phyloP scores from a whole-genome alignment of 176 grass and related monocot genomes.

The Triticum monococcum region DNA sequence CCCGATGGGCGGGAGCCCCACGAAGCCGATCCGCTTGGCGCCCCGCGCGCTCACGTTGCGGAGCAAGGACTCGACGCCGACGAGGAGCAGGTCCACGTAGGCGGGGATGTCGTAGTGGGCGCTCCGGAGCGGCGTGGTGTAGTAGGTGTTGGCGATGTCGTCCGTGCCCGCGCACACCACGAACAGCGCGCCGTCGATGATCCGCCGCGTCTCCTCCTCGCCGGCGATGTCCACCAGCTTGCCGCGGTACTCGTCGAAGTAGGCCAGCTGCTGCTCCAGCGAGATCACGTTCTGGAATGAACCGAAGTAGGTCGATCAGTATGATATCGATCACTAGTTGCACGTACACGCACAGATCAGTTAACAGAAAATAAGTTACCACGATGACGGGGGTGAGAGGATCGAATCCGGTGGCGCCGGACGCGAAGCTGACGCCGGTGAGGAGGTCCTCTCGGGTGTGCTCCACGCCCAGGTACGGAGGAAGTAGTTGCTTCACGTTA shows the following conservation, averaged over 20 bases:
- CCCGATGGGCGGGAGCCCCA: constrained; percentile 69
- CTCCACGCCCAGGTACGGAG: constrained; percentile 41
- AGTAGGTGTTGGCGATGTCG: constrained; percentile 91
- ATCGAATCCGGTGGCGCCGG: constrained; percentile 71
- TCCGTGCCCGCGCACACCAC: constrained; percentile 75
- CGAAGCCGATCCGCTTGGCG: constrained; percentile 52
- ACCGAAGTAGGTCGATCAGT: not conserved
- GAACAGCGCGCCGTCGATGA: constrained; percentile 54
- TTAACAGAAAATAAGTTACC: not conserved
- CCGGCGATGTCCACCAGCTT: constrained; percentile 57
- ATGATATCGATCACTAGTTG: not conserved
- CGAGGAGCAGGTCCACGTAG: constrained; percentile 67
- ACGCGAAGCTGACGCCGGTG: constrained; percentile 86
- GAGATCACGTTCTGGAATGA: constrained; percentile 56
- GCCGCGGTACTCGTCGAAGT: constrained; percentile 70
- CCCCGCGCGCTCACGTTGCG: constrained; percentile 22
- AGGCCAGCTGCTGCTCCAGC: constrained; percentile 51
- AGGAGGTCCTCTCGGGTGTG: constrained; percentile 51
- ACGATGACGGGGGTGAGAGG: constrained; percentile 62
- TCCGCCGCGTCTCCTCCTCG: constrained; percentile 38
- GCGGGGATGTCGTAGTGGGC: constrained; percentile 60
- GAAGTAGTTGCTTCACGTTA: constrained; percentile 64
- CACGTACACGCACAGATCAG: not conserved
- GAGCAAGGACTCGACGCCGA: constrained; percentile 41
- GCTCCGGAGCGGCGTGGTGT: constrained; percentile 60